Evolutionary conservation across 345 rosid genomes (phyloP), one percentile per base, ranked within the genome.

Genomic region (Psidium guajava): DNA sequence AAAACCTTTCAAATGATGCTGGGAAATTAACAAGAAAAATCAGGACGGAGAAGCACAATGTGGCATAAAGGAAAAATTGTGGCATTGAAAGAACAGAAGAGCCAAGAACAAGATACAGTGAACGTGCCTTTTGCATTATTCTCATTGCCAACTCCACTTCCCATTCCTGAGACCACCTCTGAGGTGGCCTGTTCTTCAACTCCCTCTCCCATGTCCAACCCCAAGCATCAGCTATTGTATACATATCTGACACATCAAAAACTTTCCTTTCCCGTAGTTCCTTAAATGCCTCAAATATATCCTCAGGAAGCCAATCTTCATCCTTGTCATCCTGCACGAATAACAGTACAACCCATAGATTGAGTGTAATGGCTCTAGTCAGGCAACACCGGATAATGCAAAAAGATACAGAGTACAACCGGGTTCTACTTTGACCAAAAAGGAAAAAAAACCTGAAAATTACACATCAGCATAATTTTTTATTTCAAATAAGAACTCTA

Each of bases 131-230:
- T 64, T 90, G 87, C 95, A 95, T 91, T 86, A 95, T 57, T 90
- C 90, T 87, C 84, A 95, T 88, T 21, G 98, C 98, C 91, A 97
- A 91, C 88, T 94, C 98, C 77, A 95, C 99, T 90, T 97, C 99
- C 98, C 95, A 92, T 85, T 97, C 99, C 74, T 94, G 99, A 74
- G 99, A 94, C 99, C 99, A 95, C 84, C 89, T 94, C 88, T 61
- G 92, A 27, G 98, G 98, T 86, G 89, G 89, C 91, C 89, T 94
- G 87, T 91, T 95, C 93, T 88, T 94, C 84, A 93, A 85, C 69
- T 95, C 93, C 87, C 84, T 93, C 89, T 97, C 99, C 99, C 99
- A 97, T 50, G 99, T 95, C 99, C 99, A 97, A 87, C 98, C 98
- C 99, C 99, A 97, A 86, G 89, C 99, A 93, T 97, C 99, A 80